These are phyloP conservation scores for Colletotrichum liriopes DNA, from an alignment of 2,329 filamentous ascomycete species.

Conservation along the genomic window DNA sequence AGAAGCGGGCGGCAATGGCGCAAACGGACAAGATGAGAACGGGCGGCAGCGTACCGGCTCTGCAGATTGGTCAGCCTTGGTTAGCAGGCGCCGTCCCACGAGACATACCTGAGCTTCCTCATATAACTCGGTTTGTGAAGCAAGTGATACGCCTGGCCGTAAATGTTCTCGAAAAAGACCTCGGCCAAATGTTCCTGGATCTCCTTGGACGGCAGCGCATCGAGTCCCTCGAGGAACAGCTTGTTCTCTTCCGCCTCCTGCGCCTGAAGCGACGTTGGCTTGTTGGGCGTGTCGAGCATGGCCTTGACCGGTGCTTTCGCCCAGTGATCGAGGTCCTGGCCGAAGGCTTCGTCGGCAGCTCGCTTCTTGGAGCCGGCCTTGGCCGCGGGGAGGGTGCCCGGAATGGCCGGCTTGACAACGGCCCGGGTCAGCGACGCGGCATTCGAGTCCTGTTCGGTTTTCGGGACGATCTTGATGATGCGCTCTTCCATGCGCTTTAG, in stretches of 20 bases:
- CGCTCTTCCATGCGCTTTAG: constrained; percentile 98
- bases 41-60: constrained; percentile 85
- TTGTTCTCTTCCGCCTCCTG: constrained; percentile 82
- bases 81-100: background rate
- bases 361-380: constrained; percentile 83
- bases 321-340: constrained; percentile 86
- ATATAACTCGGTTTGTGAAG: constrained; percentile 98
- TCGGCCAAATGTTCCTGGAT: constrained; percentile 95
- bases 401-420: constrained; percentile 84
- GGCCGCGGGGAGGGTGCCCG: constrained; percentile 64
- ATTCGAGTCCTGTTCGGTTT: constrained; percentile 80
- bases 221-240: constrained; percentile 84
- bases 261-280: constrained; percentile 68
- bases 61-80: constrained; percentile 54
- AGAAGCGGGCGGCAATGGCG: constrained; percentile 95
- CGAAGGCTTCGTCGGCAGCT: constrained; percentile 89
- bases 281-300: constrained; percentile 63
- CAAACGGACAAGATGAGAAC: constrained; percentile 95
- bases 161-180: constrained; percentile 95
- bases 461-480: constrained; percentile 95
- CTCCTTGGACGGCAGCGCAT: constrained; percentile 86
- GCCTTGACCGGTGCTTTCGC: constrained; percentile 72
- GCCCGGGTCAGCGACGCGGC: constrained; percentile 81
- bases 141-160: constrained; percentile 94
- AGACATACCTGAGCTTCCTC: constrained; percentile 80